phyloP scores from a whole-genome alignment of 2,329 filamentous ascomycete species.

The Apiospora marii region DNA sequence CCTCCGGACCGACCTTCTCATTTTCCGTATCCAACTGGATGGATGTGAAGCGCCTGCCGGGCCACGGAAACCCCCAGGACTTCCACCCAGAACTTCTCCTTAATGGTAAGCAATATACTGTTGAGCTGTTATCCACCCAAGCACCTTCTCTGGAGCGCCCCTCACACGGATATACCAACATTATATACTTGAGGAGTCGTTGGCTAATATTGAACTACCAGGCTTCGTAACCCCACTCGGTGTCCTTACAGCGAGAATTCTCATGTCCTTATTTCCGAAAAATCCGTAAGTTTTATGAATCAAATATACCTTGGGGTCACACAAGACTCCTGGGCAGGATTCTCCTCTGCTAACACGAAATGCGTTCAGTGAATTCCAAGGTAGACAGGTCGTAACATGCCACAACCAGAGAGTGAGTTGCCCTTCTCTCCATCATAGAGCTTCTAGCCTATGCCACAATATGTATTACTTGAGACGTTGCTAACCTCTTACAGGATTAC shows the following conservation, averaged over 20 bases:
- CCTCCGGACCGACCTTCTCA: conserved; percentile 88
- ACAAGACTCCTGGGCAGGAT: too few species aligned
- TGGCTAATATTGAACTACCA: not conserved
- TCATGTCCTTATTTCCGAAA: conserved; percentile 80
- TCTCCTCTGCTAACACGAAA: not conserved
- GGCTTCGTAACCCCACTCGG: conserved; percentile 92
- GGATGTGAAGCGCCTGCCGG: conserved; percentile 74
- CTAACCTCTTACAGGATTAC: conserved; percentile 4
- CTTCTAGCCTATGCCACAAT: not conserved
- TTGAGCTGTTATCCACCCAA: not conserved
- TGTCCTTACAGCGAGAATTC: conserved; percentile 84
- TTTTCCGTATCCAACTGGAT: conserved; percentile 80
- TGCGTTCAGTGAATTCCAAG: conserved; percentile 1
- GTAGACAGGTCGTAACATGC: conserved; percentile 67
- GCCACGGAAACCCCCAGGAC: conserved; percentile 86
- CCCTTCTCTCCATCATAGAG: not conserved
- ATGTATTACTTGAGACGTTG: not conserved
- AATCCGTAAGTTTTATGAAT: conserved; percentile 81
- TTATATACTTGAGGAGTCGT: not conserved
- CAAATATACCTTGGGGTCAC: conserved; percentile 44
- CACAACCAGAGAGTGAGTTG: conserved; percentile 73
- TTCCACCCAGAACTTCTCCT: conserved; percentile 91
- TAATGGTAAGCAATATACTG: conserved; percentile 63
- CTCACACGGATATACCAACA: not conserved
- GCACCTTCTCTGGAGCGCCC: not conserved